These are phyloP conservation scores for Biscogniauxia mediterranea DNA, from an alignment of 2,329 filamentous ascomycete genomes.

Conservation along the genomic window DNA sequence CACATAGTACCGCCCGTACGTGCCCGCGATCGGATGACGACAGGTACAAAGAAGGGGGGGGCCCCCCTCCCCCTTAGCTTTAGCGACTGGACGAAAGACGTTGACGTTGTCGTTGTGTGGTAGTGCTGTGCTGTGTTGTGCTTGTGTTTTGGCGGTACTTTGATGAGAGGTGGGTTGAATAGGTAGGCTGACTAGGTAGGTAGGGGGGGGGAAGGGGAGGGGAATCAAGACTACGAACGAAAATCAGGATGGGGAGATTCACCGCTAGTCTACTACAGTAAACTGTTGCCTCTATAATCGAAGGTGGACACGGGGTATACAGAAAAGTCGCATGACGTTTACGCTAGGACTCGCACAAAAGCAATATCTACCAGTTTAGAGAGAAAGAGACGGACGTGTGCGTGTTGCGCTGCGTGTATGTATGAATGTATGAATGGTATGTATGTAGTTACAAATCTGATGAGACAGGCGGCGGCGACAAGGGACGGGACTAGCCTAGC, in stretches of 20 bases:
- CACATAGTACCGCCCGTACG: background rate
- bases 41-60: background rate
- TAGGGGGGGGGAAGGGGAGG: no score
- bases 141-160: background rate
- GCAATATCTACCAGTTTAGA: background rate
- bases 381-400: no score
- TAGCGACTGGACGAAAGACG: background rate
- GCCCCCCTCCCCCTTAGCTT: background rate
- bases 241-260: background rate
- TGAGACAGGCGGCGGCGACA: background rate
- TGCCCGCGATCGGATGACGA: background rate
- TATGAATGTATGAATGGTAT: background rate
- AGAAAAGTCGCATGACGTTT: background rate
- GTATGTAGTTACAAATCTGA: background rate
- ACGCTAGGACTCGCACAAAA: background rate
- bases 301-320: background rate
- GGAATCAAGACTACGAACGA: background rate
- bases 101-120: background rate
- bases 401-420: background rate
- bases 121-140: background rate
- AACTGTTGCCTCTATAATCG: background rate
- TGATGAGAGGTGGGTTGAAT: no score
- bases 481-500: background rate
- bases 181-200: background rate
- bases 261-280: background rate